Evolutionary conservation across 2,329 filamentous ascomycete genomes (phyloP), one percentile per base, ranked within the genome.

Genomic region (Harringtonia aguacate): DNA sequence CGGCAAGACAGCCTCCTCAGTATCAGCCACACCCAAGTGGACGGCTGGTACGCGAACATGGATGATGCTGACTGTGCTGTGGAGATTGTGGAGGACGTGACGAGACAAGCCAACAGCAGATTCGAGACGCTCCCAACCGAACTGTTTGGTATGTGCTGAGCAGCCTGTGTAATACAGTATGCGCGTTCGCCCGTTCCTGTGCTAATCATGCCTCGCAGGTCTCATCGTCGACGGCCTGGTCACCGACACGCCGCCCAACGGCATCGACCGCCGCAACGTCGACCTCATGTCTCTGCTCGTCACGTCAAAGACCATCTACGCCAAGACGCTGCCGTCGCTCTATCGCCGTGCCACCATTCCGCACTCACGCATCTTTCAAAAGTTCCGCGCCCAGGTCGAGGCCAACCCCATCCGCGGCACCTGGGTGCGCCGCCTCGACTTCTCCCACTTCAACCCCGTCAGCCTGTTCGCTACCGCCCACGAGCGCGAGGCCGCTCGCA

Each of bases 361-460:
- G 7, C 85, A 89, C 67, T 90, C 86, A 22, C 71, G 79, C 48
- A 86, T 88, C 58, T 92, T 89, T 65, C 80, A 80, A 57, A 90
- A 90, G 63, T 86, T 88, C 53, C 73, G 88, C 39, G 69, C 71
- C 46, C 84, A 86, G 55, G 69, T 90, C 51, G 67, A 69, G 37
- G 66, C 74, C 46, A 79, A 88, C 58, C 75, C 78, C 3, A 69
- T 78, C 9, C 69, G 89, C 43, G 86, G 85, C 37, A 81, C 78
- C 34, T 78, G 89, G 54, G 84, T 90, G 36, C 79, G 83, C 46
- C 81, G 86, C 41, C 67, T 90, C 37, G 86, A 92, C 64, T 89
- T 92, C 56, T 88, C 84, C 49, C 85, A 89, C 67, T 89, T 89
- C 64, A 89, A 86, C 59, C 85, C 84, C 20, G 79, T 83, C 44